phyloP scores from a whole-genome alignment of 768 basidiomycete species.

The Mycena olivaceomarginata region DNA sequence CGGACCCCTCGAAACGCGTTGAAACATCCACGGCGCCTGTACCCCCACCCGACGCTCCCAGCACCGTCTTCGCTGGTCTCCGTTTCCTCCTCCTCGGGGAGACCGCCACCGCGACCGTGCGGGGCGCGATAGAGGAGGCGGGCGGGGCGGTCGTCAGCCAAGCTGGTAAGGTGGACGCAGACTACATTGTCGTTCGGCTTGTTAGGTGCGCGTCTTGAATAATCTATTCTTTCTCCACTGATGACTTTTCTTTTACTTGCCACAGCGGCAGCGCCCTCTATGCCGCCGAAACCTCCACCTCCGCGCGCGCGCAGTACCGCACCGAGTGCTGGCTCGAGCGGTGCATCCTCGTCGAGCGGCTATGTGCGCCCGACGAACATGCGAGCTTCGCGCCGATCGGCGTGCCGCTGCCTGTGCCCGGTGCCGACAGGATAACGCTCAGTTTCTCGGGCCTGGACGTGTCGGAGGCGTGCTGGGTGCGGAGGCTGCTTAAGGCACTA shows the following conservation, averaged over 20 bases:
- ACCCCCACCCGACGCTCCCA: background rate
- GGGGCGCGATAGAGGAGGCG: constrained; percentile 73
- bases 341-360: constrained; percentile 85
- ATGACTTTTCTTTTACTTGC: constrained; percentile 15
- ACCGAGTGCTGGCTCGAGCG: constrained; percentile 97
- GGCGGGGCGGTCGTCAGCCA: constrained; percentile 72
- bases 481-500: constrained; percentile 82
- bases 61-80: constrained; percentile 68
- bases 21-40: background rate
- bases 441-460: constrained; percentile 88
- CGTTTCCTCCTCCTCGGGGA: constrained; percentile 81
- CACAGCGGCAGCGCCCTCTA: constrained; percentile 83
- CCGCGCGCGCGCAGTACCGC: constrained; percentile 74
- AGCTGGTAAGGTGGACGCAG: constrained; percentile 64
- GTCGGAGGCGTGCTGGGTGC: constrained; percentile 79
- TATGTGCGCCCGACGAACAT: constrained; percentile 82
- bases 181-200: constrained; percentile 83
- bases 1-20: background rate
- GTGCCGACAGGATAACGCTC: constrained; percentile 77
- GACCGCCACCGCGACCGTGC: constrained; percentile 74
- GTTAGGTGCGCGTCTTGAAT: constrained; percentile 72
- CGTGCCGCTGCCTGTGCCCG: constrained; percentile 74
- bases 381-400: constrained; percentile 82
- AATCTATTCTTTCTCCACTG: background rate
- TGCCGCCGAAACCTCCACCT: constrained; percentile 70